Base-by-base conservation (phyloP, 257 asterid genomes). In the Osmanthus fragrans region DNA sequence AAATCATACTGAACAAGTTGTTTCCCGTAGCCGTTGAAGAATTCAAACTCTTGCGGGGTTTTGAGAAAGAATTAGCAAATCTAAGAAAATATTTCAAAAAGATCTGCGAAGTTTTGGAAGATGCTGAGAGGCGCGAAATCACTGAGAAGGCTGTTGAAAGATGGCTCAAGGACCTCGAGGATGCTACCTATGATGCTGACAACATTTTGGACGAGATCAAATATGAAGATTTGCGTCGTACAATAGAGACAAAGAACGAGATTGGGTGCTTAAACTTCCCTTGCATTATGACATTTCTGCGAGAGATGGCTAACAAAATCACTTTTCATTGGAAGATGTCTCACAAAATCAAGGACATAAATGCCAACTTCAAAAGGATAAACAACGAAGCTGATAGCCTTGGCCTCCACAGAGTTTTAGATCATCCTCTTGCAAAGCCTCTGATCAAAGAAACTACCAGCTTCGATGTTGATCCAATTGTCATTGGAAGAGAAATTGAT, bases 401-500 rank as follows among this genome's bases (percentile, higher is more conserved):
- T 71, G 65, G 47, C 12, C 51, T 77, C 19, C 68, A 40, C n/a
- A 72, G 10, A 30, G 74, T 71, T 42, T 32, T 0, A 32, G 72
- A 47, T 63, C 34, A 16, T 12, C 72, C 34, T 73, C 21, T 21
- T 63, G 3, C 13, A 19, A 34, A 11, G 56, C 27, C 45, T 65
- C 33, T 13, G 13, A 18, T 30, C 32, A 40, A 12, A 3, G 80
- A 80, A 37, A 80, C 80, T 23, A 80, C 76, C 23, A 32, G 67
- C 51, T 13, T 70, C 12, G 16, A 8, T n/a, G 30, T 42, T 25
- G 79, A 80, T 58, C 71, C 83, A 3, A 36, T 1, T 37, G 42
- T 37, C 42, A 1, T 80, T n/a, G 83, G 83, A 34, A 80, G 83
- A 56, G 79, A 74, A 2, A 23, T 36, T 68, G 83, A 80, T 32